phyloP scores from a whole-genome alignment of 352 stramenopile species.

The Phytophthora pisi region DNA sequence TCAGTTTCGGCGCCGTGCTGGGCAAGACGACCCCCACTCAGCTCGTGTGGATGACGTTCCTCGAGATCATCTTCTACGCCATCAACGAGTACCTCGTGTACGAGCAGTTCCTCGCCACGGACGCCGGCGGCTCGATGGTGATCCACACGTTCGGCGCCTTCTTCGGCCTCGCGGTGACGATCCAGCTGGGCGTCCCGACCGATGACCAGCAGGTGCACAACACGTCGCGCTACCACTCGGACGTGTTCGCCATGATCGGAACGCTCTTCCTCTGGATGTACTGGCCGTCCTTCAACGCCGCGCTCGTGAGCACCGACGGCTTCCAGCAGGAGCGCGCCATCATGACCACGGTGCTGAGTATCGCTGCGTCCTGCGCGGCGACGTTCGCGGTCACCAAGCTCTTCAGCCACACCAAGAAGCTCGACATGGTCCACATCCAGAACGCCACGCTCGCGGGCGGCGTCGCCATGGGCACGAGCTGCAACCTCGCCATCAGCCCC shows the following conservation, averaged over 20 bases:
- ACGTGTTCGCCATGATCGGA: constrained; percentile 85
- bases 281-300: constrained; percentile 87
- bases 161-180: constrained; percentile 75
- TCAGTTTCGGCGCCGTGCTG: constrained; percentile 80
- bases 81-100: constrained; percentile 82
- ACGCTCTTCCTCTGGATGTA: constrained; percentile 90
- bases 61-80: constrained; percentile 78
- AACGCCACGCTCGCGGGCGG: constrained; percentile 87
- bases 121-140: constrained; percentile 83
- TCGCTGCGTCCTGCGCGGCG: constrained; percentile 59
- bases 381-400: constrained; percentile 61
- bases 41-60: constrained; percentile 77
- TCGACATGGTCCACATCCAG: constrained; percentile 86
- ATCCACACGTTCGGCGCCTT: constrained; percentile 88
- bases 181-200: constrained; percentile 57
- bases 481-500: constrained; percentile 73
- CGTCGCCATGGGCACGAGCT: constrained; percentile 79
- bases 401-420: constrained; percentile 60
- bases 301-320: constrained; percentile 54
- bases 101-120: constrained; percentile 59
- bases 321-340: constrained; percentile 76
- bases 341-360: constrained; percentile 81
- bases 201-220: constrained; percentile 53
- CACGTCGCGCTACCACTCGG: constrained; percentile 70
- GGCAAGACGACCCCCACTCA: constrained; percentile 80